Evolutionary conservation across 257 asterid species (phyloP), one percentile per base, ranked within the genome.

Genomic region (Solanum piurae): DNA sequence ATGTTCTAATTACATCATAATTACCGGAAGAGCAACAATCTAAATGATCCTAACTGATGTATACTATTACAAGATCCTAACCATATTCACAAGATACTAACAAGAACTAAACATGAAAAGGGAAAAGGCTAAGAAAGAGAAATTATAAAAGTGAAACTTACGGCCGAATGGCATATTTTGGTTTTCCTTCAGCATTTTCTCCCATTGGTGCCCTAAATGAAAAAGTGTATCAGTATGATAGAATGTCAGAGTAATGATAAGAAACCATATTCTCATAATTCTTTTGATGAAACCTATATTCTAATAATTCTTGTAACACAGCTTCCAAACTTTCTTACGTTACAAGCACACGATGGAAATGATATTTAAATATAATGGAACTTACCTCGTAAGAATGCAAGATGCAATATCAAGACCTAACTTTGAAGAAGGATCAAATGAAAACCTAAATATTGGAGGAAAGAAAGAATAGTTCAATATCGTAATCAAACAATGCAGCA

Each of bases 331-430:
- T 40, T 83, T 55, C 49, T 9, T 33, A 12, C 33, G 87, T 73
- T 84, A 42, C 80, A 52, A 88, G 73, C 84, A 86, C 40, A 83
- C 33, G 7, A 73, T 12, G 31, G n/a, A 72, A 83, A 86, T 76
- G 73, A 72, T 33, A 83, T 86, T 86, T 58, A 90, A 86, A 75
- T 77, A 87, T 73, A 29, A 33, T 72, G 69, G 12, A 69, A 89
- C 82, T 80, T 91, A 96, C 99, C 99, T 94, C 3, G 98, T 96
- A 84, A 96, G 87, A 82, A 97, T 64, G 93, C 98, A 97, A 82
- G 99, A 97, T 80, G 99, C 98, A 89, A 95, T 94, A 94, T 95
- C 93, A 89, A 97, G 98, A 80, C 99, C 99, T 44, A 95, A 92
- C 94, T 94, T 97, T 55, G 46, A 83, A 87, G 91, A 89, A 62